These are phyloP conservation scores for Ormosia semicastrata DNA, from an alignment of 306 rosid species.

Conservation along the genomic window DNA sequence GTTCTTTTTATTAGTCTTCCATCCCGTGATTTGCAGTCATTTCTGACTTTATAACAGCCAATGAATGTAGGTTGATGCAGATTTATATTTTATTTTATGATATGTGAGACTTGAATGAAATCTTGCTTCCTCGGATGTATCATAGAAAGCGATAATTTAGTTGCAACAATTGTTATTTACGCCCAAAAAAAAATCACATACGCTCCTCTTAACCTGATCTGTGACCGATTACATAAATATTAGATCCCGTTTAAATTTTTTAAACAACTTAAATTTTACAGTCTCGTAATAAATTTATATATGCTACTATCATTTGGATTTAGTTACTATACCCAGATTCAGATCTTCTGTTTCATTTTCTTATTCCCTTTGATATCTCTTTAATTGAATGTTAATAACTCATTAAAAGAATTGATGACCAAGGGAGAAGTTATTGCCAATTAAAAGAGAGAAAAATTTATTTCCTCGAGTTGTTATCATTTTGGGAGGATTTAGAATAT, in stretches of 20 bases:
- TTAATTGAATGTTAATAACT: no score
- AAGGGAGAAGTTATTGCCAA: no score
- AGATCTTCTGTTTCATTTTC: no score
- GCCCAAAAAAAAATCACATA: not conserved
- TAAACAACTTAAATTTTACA: not conserved
- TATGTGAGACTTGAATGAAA: not conserved
- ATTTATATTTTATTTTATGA: not conserved
- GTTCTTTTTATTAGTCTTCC: not conserved
- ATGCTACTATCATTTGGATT: slow-evolving; percentile 1
- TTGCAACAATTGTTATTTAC: slow-evolving; percentile 8
- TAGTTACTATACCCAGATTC: not conserved
- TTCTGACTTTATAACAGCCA: slow-evolving; percentile 10
- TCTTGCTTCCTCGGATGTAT: not conserved
- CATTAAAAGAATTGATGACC: no score
- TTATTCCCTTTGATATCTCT: no score
- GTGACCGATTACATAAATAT: not conserved
- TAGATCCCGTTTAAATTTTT: not conserved
- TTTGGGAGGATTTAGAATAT: no score
- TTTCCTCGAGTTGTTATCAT: no score
- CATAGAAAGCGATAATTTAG: slow-evolving; percentile 8
- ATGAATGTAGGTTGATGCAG: slow-evolving; percentile 5
- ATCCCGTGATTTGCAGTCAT: slow-evolving; percentile 34
- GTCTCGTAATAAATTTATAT: not conserved
- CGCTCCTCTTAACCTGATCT: not conserved
- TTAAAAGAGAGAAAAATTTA: no score